Percentiles rank a stretch among this genome's conserved stretches.
phyloP scores from a whole-genome alignment of 2,329 filamentous ascomycete genomes.

The Xylariaceae sp. region DNA sequence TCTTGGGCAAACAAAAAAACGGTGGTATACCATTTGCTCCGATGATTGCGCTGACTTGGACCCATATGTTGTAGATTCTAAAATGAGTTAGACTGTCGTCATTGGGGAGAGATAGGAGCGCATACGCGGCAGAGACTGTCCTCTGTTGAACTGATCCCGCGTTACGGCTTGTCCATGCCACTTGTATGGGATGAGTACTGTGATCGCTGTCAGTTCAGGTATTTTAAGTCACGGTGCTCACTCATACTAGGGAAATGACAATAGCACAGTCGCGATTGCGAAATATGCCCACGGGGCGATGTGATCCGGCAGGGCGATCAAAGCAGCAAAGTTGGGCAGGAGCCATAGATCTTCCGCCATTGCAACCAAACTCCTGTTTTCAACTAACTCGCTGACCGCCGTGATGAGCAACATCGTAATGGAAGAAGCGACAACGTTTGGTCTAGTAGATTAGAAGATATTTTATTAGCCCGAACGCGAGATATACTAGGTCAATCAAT shows the following conservation, averaged over 20 bases:
- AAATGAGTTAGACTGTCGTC: conserved; percentile 7
- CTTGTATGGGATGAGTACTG: conserved; percentile 51
- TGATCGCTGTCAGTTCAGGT: background rate
- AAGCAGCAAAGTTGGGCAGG: conserved; percentile 48
- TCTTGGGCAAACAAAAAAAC: background rate
- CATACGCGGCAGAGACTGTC: conserved; percentile 43
- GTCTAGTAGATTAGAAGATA: too few relatives aligned
- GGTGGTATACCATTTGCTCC: conserved; percentile 31
- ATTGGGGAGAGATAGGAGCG: conserved; percentile 16
- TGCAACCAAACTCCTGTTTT: conserved; percentile 45
- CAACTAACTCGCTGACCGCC: conserved; percentile 46
- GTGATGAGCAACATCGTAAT: conserved; percentile 47
- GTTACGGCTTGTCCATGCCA: conserved; percentile 55
- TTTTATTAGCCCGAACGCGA: too few relatives aligned
- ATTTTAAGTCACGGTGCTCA: background rate
- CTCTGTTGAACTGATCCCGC: conserved; percentile 55
- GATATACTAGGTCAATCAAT: too few relatives aligned
- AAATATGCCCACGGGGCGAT: conserved; percentile 45
- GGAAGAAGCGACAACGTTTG: conserved; percentile 44
- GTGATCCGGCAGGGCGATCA: conserved; percentile 38
- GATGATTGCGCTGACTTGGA: conserved; percentile 38
- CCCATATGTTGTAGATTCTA: conserved; percentile 51
- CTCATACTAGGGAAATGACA: conserved; percentile 52
- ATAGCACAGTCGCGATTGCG: conserved; percentile 44
- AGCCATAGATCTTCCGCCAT: conserved; percentile 50